Evolutionary conservation across 2,329 filamentous ascomycete species (phyloP).

Genomic region (Hymenoscyphus infarciens): DNA sequence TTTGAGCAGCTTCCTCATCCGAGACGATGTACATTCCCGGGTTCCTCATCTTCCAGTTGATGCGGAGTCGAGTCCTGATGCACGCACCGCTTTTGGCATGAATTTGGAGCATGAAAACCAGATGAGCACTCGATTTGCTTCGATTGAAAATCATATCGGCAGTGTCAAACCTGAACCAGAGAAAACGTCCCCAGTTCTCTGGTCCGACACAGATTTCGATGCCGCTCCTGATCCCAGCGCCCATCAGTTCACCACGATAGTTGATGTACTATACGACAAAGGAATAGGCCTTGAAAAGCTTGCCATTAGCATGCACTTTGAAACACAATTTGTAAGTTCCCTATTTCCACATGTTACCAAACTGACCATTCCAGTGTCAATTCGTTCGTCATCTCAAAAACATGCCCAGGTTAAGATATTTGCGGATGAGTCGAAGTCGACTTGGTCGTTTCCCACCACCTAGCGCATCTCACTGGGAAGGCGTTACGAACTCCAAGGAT

Average conservation of each 20-base stretch:
- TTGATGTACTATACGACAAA: slow-evolving; percentile 14
- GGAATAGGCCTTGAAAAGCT: slow-evolving; percentile 12
- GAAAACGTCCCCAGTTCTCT: background rate
- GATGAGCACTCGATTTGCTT: background rate
- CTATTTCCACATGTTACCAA: background rate
- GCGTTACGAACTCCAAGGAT: background rate
- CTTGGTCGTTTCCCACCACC: slow-evolving; percentile 12
- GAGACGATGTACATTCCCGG: slow-evolving; percentile 2
- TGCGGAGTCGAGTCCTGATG: background rate
- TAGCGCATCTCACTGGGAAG: slow-evolving; percentile 12
- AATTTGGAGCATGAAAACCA: background rate
- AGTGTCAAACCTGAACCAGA: background rate
- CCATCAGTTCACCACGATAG: slow-evolving; percentile 4
- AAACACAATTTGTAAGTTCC: slow-evolving; percentile 16
- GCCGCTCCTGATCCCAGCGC: background rate
- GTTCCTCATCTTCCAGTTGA: background rate
- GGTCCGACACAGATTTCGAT: background rate
- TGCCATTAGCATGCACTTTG: slow-evolving; percentile 12
- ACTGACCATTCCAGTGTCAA: slow-evolving; percentile 8
- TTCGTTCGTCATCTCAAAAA: slow-evolving; percentile 9
- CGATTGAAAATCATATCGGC: no score
- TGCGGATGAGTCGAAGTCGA: slow-evolving; percentile 9
- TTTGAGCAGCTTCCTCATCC: slow-evolving; percentile 11
- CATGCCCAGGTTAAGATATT: slow-evolving; percentile 10
- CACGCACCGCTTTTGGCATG: background rate